phyloP scores from a whole-genome alignment of 1,139 yeast species.

The Saccharomyces pastorianus region DNA sequence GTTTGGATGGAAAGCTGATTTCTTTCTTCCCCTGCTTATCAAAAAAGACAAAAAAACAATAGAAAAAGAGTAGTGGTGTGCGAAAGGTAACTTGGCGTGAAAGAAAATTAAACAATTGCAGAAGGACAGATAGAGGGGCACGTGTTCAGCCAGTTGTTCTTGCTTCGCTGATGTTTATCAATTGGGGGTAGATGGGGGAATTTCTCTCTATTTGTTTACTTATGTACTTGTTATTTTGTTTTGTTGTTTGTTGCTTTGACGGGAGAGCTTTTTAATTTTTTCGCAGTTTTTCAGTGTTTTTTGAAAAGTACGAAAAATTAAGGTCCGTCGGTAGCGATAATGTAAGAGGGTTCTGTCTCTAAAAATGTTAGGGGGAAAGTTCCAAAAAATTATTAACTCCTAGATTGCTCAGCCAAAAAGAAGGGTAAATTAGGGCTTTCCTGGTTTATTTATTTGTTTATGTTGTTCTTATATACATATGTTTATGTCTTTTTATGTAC shows the following conservation, averaged over 20 bases:
- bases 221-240: not conserved
- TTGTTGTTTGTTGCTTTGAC: not conserved
- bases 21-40: not conserved
- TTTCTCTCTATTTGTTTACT: not conserved
- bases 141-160: not conserved
- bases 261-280: not conserved
- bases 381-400: not conserved
- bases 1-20: not conserved
- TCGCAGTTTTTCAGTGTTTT: not conserved
- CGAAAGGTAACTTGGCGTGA: constrained; percentile 1
- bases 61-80: not conserved
- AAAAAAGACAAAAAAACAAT: not conserved
- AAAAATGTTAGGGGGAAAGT: not conserved
- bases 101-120: not conserved
- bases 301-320: not conserved
- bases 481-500: not conserved
- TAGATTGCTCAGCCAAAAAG: not conserved
- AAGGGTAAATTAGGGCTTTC: not conserved
- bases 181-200: not conserved
- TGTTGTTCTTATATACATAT: not conserved
- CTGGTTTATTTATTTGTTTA: not conserved
- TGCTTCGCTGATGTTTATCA: not conserved
- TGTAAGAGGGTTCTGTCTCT: not conserved
- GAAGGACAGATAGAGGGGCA: not conserved
- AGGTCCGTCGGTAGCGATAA: not conserved